Evolutionary conservation across 345 rosid species (phyloP), one percentile per base, ranked within the genome.

Genomic region (Eucalyptus polyanthemos): DNA sequence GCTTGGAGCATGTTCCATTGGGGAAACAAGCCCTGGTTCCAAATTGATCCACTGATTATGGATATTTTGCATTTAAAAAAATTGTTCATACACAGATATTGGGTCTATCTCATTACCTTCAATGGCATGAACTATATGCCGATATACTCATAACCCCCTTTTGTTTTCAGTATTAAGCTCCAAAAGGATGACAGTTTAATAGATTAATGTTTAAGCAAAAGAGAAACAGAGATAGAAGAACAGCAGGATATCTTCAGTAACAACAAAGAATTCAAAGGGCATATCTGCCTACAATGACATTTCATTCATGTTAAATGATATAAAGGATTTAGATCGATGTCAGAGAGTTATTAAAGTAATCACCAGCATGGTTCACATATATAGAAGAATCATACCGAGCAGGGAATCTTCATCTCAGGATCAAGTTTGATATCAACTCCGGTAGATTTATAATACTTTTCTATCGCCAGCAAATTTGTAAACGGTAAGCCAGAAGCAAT

Each of bases 391-490:
- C 93, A 93, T 95, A 97, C 99, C 92, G 95, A 86, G 91, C 99
- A 97, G 49, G 98, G 99, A 89, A 96, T 91, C 91, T 95, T 94
- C 98, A 96, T 97, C 81, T 92, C 90, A 50, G 97, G 98, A 91
- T 97, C 95, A 45, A 97, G 93, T 91, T 95, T 95, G 90, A 97
- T 87, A 88, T 97, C 94, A 91, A 94, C 96, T 60, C 98, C 98
- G 11, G 49, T 91, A 62, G 98, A 92, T 89, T 92, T 94, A 93
- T 97, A 96, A 92, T 93, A 89, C 81, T 93, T 97, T 91, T 95
- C 95, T 88, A 97, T 94, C 25, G 92, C 93, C 86, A 90, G 91
- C 93, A 97, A 94, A 91, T 94, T 94, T 37, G 98, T 90, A 88
- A 97, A 93, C 14, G 97, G 97, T 88, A 94, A 89, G 85, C 95